Evolutionary conservation across 2,329 filamentous ascomycete species (phyloP), one percentile per base, ranked within the genome.

Genomic region (Colletotrichum chlorophyti): DNA sequence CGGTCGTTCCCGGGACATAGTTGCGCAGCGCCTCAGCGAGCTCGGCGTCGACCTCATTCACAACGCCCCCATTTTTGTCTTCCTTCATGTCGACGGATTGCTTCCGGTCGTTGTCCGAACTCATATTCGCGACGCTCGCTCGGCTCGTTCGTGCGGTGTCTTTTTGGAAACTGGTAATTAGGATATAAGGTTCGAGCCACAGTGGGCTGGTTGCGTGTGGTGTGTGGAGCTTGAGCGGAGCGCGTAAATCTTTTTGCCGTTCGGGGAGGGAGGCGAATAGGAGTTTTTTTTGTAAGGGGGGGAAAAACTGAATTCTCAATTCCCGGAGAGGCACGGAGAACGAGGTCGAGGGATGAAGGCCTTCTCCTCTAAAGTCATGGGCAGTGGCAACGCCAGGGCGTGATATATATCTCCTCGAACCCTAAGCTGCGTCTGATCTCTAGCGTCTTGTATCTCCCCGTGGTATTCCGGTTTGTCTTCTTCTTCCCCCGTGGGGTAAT

Each of bases 1-100:
- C 64, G 7, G 60, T 38, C 2, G 64, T 62, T 6, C 63, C 64
- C 5, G 69, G 69, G 1, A 69, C 65, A 26, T 70, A 70, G 37
- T 64, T 64, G 42, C 66, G 61, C 21, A 71, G 49, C 3, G 67
- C 65, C 34, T 64, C 62, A 8, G 65, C 60, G 12, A 70, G 62
- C 45, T 69, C 66, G 8, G 51, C 46, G n/a, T 69, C 63, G 6
- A 42, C 43, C 54, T 34, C 19, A 31, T 35, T 27, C 38, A 55
- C 45, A 35, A 41, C 29, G 50, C 29, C 38, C 29, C 49, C 40
- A 17, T 53, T 43, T 26, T 51, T 61, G 49, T 63, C 53, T 45
- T 63, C 61, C 53, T 62, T 63, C 58, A 60, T 60, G 27, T 60
- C 58, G 27, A 60, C 45, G n/a, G 58, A 60, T 23, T 41, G 53